Percentiles rank a stretch among this genome's conserved stretches.
These are phyloP conservation scores for Geotrichum cucujoidarum DNA, from an alignment of 1,139 yeast species.

Conservation along the genomic window DNA sequence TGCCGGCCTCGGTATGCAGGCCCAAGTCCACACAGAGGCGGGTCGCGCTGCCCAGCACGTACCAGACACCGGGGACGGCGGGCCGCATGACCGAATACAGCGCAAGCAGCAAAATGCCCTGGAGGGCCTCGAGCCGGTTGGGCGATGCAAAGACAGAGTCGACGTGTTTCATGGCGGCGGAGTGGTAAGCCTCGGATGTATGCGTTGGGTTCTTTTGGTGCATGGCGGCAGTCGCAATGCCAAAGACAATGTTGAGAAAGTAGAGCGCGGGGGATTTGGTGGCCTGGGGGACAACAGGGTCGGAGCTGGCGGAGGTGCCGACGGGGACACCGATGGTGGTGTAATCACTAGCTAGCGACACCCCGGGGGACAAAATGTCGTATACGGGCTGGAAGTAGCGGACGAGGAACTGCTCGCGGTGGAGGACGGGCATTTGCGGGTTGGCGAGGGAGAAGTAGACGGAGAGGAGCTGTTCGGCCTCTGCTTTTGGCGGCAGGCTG, in stretches of 20 bases:
- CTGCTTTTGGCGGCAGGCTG: conserved; percentile 60
- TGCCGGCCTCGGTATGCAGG: conserved; percentile 56
- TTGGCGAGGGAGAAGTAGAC: conserved; percentile 74
- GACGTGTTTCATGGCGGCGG: conserved; percentile 59
- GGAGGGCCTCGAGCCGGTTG: conserved; percentile 66
- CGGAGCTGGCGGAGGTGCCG: conserved; percentile 19
- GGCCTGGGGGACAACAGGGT: conserved; percentile 9
- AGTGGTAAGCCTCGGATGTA: conserved; percentile 66
- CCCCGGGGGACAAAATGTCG: conserved; percentile 54
- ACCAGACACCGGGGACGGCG: conserved; percentile 85
- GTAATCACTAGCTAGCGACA: conserved; percentile 58
- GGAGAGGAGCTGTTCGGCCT: conserved; percentile 64
- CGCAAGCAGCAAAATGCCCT: conserved; percentile 64
- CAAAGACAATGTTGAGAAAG: conserved; percentile 70
- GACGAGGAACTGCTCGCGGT: conserved; percentile 67
- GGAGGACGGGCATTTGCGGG: conserved; percentile 75
- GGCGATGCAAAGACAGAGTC: conserved; percentile 54
- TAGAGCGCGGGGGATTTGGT: conserved; percentile 39
- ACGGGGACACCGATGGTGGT: conserved; percentile 44
- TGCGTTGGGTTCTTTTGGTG: conserved; percentile 64
- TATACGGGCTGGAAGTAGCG: conserved; percentile 71
- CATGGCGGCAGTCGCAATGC: conserved; percentile 72
- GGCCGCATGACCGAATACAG: conserved; percentile 55
- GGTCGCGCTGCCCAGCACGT: conserved; percentile 73
- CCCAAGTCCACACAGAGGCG: conserved; percentile 81